Evolutionary conservation across 2,329 filamentous ascomycete species (phyloP).

Genomic region (Didymellaceae sp.): DNA sequence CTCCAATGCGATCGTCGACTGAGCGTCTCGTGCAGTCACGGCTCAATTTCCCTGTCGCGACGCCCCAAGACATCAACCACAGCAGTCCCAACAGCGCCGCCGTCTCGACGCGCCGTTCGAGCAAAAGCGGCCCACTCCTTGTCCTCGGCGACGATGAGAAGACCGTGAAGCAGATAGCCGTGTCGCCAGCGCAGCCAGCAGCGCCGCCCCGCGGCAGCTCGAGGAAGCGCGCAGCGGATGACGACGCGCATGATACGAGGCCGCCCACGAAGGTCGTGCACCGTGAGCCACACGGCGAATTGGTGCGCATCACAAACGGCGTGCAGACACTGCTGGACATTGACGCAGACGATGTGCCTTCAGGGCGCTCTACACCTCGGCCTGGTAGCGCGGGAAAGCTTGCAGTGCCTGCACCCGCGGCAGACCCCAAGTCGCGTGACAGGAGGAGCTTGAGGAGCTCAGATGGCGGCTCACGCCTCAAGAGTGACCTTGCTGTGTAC

Average conservation of each 20-base stretch:
- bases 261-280: conserved; percentile 53
- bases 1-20: conserved; percentile 39
- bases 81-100: conserved; percentile 29
- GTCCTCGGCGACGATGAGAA: conserved; percentile 30
- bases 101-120: conserved; percentile 37
- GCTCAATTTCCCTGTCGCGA: conserved; percentile 37
- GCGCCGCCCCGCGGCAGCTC: conserved; percentile 32
- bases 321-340: conserved; percentile 45
- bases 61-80: conserved; percentile 22
- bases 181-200: conserved; percentile 22
- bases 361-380: conserved; percentile 41
- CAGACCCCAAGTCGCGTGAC: conserved; percentile 53
- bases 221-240: conserved; percentile 40
- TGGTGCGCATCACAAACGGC: conserved; percentile 54
- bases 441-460: conserved; percentile 84
- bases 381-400: conserved; percentile 36
- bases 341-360: conserved; percentile 41
- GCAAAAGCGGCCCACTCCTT: conserved; percentile 32
- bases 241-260: conserved; percentile 33
- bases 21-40: conserved; percentile 38
- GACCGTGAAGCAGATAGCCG: conserved; percentile 20
- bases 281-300: conserved; percentile 50
- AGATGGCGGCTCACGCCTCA: conserved; percentile 79
- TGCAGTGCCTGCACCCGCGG: conserved; percentile 33
- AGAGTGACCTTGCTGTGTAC: conserved; percentile 89